Percentiles rank a stretch among this genome's conserved stretches.
These are phyloP conservation scores for Oryza rufipogon DNA, from an alignment of 176 grass and related monocot species.

Conservation along the genomic window DNA sequence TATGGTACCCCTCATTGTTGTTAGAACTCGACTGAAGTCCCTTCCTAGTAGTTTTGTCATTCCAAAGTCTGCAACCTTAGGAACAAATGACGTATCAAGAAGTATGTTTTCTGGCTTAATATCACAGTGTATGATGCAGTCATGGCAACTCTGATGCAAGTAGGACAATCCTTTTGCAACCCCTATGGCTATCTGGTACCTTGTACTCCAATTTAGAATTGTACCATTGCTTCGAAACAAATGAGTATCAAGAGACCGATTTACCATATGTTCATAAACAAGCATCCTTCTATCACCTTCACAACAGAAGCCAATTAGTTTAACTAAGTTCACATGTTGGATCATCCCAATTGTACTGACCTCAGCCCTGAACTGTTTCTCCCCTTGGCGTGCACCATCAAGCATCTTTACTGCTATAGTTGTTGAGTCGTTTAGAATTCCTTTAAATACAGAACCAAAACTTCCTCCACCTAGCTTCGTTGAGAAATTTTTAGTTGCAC, in stretches of 20 bases:
- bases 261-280: background rate
- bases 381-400: conserved; percentile 38
- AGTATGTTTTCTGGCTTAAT: conserved; percentile 48
- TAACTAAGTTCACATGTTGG: background rate
- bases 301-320: conserved; percentile 13
- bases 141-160: conserved; percentile 55
- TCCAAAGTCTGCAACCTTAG: conserved; percentile 75
- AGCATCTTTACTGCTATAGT: conserved; percentile 49
- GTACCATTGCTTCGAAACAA: background rate
- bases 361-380: conserved; percentile 48
- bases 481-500: conserved; percentile 12
- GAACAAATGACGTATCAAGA: conserved; percentile 48
- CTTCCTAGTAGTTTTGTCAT: conserved; percentile 36
- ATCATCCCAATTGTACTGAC: background rate
- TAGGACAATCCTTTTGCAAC: conserved; percentile 62
- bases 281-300: conserved; percentile 10
- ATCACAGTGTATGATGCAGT: conserved; percentile 75
- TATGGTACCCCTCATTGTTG: background rate
- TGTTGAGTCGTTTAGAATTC: conserved; percentile 35
- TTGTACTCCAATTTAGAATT: conserved; percentile 35
- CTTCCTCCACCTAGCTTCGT: background rate
- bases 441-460: conserved; percentile 8
- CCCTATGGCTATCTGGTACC: conserved; percentile 51
- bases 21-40: background rate
- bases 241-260: background rate